Evolutionary conservation across 2,329 filamentous ascomycete genomes (phyloP).

Genomic region (Verticillium nonalfalfae): DNA sequence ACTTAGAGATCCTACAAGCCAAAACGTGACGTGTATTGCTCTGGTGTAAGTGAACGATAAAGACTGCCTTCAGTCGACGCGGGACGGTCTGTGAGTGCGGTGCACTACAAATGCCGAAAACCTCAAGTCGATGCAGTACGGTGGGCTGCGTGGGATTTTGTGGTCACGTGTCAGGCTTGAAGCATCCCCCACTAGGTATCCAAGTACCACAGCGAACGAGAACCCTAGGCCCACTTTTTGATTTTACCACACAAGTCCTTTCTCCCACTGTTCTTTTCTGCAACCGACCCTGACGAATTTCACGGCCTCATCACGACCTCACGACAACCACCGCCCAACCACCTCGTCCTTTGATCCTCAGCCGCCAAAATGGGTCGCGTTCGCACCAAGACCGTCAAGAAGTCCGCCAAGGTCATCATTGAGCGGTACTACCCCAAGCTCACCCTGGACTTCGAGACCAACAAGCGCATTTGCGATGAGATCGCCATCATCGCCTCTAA

Average conservation of each 20-base stretch:
- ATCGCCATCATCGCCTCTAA: conserved; percentile 99
- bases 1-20: no score
- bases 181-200: not conserved
- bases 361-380: conserved; percentile 64
- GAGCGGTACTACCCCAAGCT: conserved; percentile 97
- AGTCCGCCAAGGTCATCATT: conserved; percentile 98
- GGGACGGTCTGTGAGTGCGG: no score
- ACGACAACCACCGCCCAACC: conserved; percentile 47
- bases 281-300: conserved; percentile 11
- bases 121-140: no score
- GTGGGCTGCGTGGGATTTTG: no score
- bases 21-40: no score
- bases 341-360: conserved; percentile 29
- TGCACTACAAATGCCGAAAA: no score
- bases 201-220: not conserved
- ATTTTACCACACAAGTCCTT: conserved; percentile 1
- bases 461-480: conserved; percentile 99
- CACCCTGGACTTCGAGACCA: conserved; percentile 99
- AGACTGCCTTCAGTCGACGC: no score
- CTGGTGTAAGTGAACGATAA: no score
- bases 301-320: conserved; percentile 13
- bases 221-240: not conserved
- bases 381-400: conserved; percentile 65
- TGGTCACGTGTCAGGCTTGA: not conserved
- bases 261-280: not conserved